These are phyloP conservation scores for Populus hybrid DNA, from an alignment of 441 rosid genomes.

Conservation along the genomic window DNA sequence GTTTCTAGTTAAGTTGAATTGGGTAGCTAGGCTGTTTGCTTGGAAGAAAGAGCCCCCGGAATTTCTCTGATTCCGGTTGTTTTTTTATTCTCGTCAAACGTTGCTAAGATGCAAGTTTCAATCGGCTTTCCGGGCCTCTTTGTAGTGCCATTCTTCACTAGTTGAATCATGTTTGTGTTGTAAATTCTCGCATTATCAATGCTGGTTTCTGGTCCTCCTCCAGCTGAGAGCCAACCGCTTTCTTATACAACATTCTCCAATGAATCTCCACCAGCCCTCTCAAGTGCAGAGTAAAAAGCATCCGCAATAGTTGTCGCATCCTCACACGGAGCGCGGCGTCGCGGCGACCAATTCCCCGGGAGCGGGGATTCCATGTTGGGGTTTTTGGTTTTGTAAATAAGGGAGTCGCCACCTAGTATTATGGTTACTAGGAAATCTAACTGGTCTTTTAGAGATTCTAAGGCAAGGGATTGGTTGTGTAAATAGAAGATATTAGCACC, in stretches of 20 bases:
- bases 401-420: too few relatives aligned
- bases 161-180: conserved; percentile 39
- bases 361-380: too few relatives aligned
- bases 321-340: too few relatives aligned
- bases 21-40: conserved; percentile 33
- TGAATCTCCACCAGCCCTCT: conserved; percentile 38
- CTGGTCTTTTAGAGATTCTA: too few relatives aligned
- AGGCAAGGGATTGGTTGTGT: too few relatives aligned
- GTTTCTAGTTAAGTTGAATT: conserved; percentile 28
- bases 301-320: conserved; percentile 21
- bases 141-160: conserved; percentile 44
- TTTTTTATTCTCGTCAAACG: conserved; percentile 44
- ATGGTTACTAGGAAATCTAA: too few relatives aligned
- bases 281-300: conserved; percentile 39
- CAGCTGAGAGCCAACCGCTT: conserved; percentile 47
- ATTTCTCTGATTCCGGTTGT: conserved; percentile 36
- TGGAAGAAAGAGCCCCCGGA: conserved; percentile 17
- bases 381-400: too few relatives aligned
- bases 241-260: conserved; percentile 45
- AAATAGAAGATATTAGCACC: too few relatives aligned
- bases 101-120: conserved; percentile 54
- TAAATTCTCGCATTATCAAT: conserved; percentile 41
- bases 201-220: conserved; percentile 25
- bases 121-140: conserved; percentile 37
- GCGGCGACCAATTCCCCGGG: too few relatives aligned